A percentile compares a stretch with the other conserved stretches of the same genome.
Evolutionary conservation across 441 rosid species (phyloP).

Genomic region (Pelargonium fulgidum): DNA sequence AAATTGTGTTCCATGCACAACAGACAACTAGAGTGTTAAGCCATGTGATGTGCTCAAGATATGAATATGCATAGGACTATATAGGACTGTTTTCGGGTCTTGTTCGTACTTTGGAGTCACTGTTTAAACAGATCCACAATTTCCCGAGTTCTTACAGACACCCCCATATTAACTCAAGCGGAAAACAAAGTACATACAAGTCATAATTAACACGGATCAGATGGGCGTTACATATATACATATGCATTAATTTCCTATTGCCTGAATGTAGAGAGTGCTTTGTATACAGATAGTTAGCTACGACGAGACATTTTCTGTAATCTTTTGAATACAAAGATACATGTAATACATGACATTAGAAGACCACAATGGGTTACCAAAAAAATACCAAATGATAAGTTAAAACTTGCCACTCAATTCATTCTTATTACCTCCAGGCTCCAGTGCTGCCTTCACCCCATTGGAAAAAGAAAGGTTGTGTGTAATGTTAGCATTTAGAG

Average conservation of each 20-base stretch:
- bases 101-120: too few relatives aligned
- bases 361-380: conserved; percentile 24
- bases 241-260: conserved; percentile 29
- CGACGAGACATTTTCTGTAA: conserved; percentile 21
- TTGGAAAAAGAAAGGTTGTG: conserved; percentile 36
- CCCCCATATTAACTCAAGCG: not conserved
- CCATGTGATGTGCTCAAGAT: not conserved
- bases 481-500: conserved; percentile 44
- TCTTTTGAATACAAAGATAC: conserved; percentile 23
- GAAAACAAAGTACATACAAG: conserved; percentile 15
- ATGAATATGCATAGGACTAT: not conserved
- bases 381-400: conserved; percentile 28
- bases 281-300: conserved; percentile 34
- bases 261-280: conserved; percentile 18
- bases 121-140: not conserved
- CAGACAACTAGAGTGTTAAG: too few relatives aligned
- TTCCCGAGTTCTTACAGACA: not conserved
- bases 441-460: conserved; percentile 33
- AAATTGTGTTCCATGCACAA: too few relatives aligned
- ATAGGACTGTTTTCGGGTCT: not conserved
- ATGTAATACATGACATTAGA: conserved; percentile 18
- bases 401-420: conserved; percentile 28
- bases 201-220: conserved; percentile 20
- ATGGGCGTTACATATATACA: conserved; percentile 31
- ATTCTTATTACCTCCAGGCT: conserved; percentile 37